A percentile compares a stretch with the other conserved stretches of the same genome.
Evolutionary conservation across 352 stramenopile genomes (phyloP).

Genomic region (Phytophthora ramorum): DNA sequence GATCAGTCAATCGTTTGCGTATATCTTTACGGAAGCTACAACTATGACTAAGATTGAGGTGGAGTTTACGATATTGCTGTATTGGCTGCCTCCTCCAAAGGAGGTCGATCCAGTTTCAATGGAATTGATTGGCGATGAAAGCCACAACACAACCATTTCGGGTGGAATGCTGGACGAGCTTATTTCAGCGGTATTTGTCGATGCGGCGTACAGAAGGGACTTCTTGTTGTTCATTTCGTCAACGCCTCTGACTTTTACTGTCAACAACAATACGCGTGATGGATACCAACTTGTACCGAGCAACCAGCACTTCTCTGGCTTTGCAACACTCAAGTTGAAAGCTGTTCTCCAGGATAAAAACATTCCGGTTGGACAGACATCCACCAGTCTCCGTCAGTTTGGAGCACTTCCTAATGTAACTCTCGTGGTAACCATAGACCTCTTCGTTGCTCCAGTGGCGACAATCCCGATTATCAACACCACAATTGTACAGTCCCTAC

Average conservation of each 20-base stretch:
- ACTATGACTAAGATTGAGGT: conserved; percentile 25
- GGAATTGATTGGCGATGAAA: conserved; percentile 13
- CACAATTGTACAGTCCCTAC: neutral
- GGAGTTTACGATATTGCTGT: conserved; percentile 21
- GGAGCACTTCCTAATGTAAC: conserved; percentile 29
- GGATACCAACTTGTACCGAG: conserved; percentile 24
- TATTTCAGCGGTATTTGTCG: conserved; percentile 26
- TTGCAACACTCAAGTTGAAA: conserved; percentile 30
- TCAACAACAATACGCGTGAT: neutral
- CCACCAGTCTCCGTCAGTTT: conserved; percentile 16
- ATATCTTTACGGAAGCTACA: conserved; percentile 20
- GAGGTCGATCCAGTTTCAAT: conserved; percentile 24
- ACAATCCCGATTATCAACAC: conserved; percentile 13
- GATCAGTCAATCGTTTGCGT: conserved; percentile 14
- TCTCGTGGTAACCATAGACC: conserved; percentile 22
- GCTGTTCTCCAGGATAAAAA: conserved; percentile 28
- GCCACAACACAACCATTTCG: conserved; percentile 17
- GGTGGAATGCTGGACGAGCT: conserved; percentile 16
- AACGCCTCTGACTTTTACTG: conserved; percentile 21
- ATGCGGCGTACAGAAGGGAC: conserved; percentile 22
- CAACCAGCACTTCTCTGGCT: conserved; percentile 36
- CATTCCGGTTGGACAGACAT: conserved; percentile 15
- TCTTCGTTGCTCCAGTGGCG: conserved; percentile 31
- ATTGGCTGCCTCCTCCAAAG: conserved; percentile 23
- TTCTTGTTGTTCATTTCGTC: conserved; percentile 31